Evolutionary conservation across 2,329 filamentous ascomycete genomes (phyloP).

Genomic region (Ascomycota sp.): DNA sequence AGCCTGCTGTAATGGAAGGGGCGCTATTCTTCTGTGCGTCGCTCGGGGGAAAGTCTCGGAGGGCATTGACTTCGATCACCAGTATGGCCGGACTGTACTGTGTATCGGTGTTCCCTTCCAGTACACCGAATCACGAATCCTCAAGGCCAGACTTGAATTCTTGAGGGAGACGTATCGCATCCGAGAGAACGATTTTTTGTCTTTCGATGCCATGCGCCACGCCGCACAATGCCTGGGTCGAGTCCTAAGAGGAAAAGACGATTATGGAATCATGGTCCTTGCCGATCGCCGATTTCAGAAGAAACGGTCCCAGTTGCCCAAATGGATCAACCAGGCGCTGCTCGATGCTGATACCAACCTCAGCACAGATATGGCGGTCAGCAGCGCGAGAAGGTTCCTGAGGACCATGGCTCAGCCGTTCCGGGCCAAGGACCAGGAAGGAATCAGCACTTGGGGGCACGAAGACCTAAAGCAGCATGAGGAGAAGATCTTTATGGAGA

Average conservation of each 20-base stretch:
- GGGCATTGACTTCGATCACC: slow-evolving; percentile 97
- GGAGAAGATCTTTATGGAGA: slow-evolving; percentile 50
- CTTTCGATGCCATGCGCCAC: slow-evolving; percentile 98
- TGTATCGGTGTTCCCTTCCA: slow-evolving; percentile 97
- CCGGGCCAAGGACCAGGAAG: slow-evolving; percentile 63
- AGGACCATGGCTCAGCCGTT: slow-evolving; percentile 86
- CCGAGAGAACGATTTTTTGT: slow-evolving; percentile 89
- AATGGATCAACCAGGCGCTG: slow-evolving; percentile 87
- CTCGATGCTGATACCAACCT: slow-evolving; percentile 73
- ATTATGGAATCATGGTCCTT: slow-evolving; percentile 99
- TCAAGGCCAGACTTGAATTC: slow-evolving; percentile 90
- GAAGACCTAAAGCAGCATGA: slow-evolving; percentile 62
- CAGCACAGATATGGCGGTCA: slow-evolving; percentile 88
- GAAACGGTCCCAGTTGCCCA: slow-evolving; percentile 75
- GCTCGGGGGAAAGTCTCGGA: slow-evolving; percentile 94
- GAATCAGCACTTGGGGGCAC: slow-evolving; percentile 79
- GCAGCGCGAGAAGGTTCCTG: slow-evolving; percentile 73
- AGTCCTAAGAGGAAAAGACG: slow-evolving; percentile 87
- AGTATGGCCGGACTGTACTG: slow-evolving; percentile 87
- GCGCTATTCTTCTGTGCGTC: slow-evolving; percentile 82
- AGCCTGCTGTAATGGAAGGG: slow-evolving; percentile 90
- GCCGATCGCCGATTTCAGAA: slow-evolving; percentile 87
- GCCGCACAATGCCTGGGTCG: slow-evolving; percentile 91
- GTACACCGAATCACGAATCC: slow-evolving; percentile 91
- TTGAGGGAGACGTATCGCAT: slow-evolving; percentile 94